Conservation (phyloP, 225 moss, liverwort and hornwort genomes). For the Physcomitrium patens region DNA sequence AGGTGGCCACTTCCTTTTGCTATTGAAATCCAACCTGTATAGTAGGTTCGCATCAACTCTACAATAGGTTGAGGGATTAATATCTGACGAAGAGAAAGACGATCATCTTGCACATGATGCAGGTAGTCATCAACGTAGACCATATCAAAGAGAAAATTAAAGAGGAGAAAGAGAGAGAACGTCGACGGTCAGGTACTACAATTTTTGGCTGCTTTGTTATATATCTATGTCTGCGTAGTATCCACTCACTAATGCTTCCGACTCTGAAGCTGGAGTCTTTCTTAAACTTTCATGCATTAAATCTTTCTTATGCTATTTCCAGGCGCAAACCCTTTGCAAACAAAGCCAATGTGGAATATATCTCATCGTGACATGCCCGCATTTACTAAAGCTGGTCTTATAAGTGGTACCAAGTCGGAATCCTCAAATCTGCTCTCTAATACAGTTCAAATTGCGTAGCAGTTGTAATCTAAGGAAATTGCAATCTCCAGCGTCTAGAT, state of each 20-base stretch:
- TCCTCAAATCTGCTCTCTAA: background rate
- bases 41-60: background rate
- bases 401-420: background rate
- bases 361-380: slow-evolving; percentile 8
- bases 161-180: slow-evolving; percentile 68
- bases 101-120: slow-evolving; percentile 24
- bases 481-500: no score
- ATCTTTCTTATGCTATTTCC: background rate
- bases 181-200: slow-evolving; percentile 22
- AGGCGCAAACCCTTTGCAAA: slow-evolving; percentile 25
- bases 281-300: background rate
- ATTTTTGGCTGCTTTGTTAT: background rate
- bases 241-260: background rate
- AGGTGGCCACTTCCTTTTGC: slow-evolving; percentile 44
- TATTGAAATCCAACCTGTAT: background rate
- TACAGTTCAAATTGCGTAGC: background rate
- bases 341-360: slow-evolving; percentile 28
- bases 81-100: background rate
- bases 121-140: slow-evolving; percentile 60
- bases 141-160: slow-evolving; percentile 61
- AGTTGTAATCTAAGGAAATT: no score
- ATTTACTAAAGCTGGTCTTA: background rate
- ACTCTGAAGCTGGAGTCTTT: background rate
- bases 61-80: background rate
- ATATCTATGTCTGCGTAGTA: background rate